These are phyloP conservation scores for Trichophyton simii DNA, from an alignment of 2,329 filamentous ascomycete genomes.

Conservation along the genomic window DNA sequence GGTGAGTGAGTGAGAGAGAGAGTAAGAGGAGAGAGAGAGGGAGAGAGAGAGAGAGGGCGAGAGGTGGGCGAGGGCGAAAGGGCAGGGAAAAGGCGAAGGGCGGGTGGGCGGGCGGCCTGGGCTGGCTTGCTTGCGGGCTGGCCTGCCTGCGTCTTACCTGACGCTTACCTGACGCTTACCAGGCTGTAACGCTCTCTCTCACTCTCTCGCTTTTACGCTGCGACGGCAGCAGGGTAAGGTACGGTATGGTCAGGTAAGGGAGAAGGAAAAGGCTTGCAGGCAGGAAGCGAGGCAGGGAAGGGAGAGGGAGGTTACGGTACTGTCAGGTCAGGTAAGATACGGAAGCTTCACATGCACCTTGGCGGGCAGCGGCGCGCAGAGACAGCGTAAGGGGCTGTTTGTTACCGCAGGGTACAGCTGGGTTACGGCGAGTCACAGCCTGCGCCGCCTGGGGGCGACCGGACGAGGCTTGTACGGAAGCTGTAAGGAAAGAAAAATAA, in stretches of 20 bases:
- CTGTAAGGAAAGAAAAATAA: too few relatives aligned
- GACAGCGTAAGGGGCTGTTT: background rate
- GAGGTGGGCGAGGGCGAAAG: slow-evolving; percentile 15
- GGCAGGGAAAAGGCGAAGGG: background rate
- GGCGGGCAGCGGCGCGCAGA: background rate
- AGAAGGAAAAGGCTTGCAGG: too few relatives aligned
- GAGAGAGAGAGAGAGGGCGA: slow-evolving; percentile 15
- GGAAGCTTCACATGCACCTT: background rate
- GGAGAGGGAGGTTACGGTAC: background rate
- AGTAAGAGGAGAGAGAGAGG: slow-evolving; percentile 24
- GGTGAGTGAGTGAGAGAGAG: slow-evolving; percentile 20
- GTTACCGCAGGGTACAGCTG: background rate
- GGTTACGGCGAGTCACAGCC: background rate
- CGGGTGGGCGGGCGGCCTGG: background rate
- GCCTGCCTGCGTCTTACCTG: background rate
- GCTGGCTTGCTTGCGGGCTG: background rate
- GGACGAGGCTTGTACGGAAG: background rate
- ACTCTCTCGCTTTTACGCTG: too few relatives aligned
- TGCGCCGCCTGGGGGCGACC: background rate
- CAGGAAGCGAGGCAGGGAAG: too few relatives aligned
- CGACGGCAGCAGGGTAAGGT: too few relatives aligned
- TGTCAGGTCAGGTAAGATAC: background rate
- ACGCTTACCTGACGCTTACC: background rate
- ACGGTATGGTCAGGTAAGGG: too few relatives aligned
- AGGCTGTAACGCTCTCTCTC: too few relatives aligned